phyloP scores from a whole-genome alignment of 352 stramenopile species.

The Phytophthora sansomeana region DNA sequence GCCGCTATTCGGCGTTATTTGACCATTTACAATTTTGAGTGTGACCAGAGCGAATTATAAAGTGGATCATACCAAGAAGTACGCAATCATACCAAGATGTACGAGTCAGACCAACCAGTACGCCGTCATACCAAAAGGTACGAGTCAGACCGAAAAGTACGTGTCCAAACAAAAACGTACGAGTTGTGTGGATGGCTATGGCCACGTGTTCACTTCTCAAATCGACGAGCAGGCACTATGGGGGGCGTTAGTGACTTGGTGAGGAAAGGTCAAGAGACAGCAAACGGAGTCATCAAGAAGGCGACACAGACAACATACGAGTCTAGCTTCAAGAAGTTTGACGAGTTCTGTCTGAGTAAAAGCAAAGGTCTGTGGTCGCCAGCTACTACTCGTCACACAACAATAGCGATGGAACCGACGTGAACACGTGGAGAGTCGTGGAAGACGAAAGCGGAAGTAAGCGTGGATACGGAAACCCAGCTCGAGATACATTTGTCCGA shows the following conservation, averaged over 20 bases:
- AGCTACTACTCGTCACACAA: constrained; percentile 11
- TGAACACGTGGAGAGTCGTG: background rate
- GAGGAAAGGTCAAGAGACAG: constrained; percentile 1
- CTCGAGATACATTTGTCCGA: background rate
- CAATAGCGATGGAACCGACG: constrained; percentile 14
- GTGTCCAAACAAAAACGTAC: background rate
- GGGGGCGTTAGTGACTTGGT: background rate
- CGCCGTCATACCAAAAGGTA: background rate
- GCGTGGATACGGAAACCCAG: constrained; percentile 8
- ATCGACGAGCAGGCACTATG: background rate
- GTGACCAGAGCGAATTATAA: too few relatives aligned
- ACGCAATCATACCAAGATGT: too few relatives aligned
- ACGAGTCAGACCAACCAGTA: too few relatives aligned
- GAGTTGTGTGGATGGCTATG: background rate
- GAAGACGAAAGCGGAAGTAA: background rate
- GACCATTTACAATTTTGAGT: background rate
- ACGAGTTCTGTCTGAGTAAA: constrained; percentile 1
- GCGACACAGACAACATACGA: constrained; percentile 17
- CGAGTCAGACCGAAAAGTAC: background rate
- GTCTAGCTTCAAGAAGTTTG: constrained; percentile 14
- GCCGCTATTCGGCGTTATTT: constrained; percentile 1
- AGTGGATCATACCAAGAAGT: background rate
- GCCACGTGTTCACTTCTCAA: background rate
- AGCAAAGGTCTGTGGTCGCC: constrained; percentile 11
- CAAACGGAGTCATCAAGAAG: constrained; percentile 12